Conservation (phyloP, 108 stramenopile species). For the Pseudonitzschia pungens region DNA sequence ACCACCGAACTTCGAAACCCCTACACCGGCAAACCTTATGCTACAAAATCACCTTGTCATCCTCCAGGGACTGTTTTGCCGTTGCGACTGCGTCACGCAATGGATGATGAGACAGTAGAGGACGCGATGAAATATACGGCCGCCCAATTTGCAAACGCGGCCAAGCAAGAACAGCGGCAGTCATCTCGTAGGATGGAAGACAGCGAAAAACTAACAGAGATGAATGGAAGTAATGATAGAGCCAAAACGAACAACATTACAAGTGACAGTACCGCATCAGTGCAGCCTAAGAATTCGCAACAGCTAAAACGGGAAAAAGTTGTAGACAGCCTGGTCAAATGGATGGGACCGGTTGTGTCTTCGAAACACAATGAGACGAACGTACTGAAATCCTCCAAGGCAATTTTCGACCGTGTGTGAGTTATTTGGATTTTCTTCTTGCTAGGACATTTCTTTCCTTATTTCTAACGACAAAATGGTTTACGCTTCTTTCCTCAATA, state of each 20-base stretch:
- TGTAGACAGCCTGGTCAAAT: background rate
- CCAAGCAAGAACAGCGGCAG: constrained; percentile 16
- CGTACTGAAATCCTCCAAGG: constrained; percentile 27
- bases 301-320: background rate
- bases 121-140: constrained; percentile 17
- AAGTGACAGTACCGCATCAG: background rate
- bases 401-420: constrained; percentile 36
- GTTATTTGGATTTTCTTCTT: background rate
- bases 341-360: background rate
- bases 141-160: constrained; percentile 26
- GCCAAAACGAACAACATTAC: background rate
- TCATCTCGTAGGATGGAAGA: background rate
- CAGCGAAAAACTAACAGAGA: background rate
- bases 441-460: background rate
- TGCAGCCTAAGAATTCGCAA: background rate
- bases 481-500: background rate
- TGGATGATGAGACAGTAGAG: background rate
- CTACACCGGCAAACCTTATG: constrained; percentile 33
- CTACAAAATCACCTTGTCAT: constrained; percentile 42
- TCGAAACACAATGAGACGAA: background rate
- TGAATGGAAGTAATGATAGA: background rate
- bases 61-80: constrained; percentile 34
- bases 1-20: constrained; percentile 38
- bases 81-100: background rate
- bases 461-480: background rate